Conservation (phyloP, 2,329 filamentous ascomycete genomes). For the Bipolaris oryzae region DNA sequence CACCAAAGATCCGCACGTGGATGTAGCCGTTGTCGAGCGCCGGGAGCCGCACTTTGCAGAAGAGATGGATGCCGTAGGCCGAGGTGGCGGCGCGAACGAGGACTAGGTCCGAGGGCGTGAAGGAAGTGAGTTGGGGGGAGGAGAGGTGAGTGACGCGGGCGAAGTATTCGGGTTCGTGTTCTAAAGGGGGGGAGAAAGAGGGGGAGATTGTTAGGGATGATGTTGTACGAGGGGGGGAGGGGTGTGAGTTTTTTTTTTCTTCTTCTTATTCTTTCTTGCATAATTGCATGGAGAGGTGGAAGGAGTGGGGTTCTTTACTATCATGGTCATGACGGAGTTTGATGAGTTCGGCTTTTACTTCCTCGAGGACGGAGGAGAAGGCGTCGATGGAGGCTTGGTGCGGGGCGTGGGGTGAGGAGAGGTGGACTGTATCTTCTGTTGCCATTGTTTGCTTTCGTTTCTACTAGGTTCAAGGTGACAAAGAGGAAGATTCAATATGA, state of each 20-base stretch:
- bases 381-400: conserved; percentile 45
- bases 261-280: no score
- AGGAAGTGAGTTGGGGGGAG: conserved; percentile 43
- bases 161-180: conserved; percentile 49
- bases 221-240: no score
- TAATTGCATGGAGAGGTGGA: no score
- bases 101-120: conserved; percentile 33
- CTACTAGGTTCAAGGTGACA: no score
- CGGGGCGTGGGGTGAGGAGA: conserved; percentile 41
- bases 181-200: no score
- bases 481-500: no score
- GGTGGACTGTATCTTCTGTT: conserved; percentile 44
- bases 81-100: conserved; percentile 37
- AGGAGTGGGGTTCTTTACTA: conserved; percentile 23
- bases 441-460: conserved; percentile 38
- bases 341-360: conserved; percentile 41
- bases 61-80: conserved; percentile 43
- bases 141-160: conserved; percentile 48
- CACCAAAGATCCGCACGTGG: conserved; percentile 40
- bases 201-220: no score
- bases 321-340: conserved; percentile 45
- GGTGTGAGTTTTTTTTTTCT: no score
- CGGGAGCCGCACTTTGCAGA: conserved; percentile 38
- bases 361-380: conserved; percentile 39
- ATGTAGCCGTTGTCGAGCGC: conserved; percentile 36